Evolutionary conservation across 176 grass and related monocot genomes (phyloP).

Genomic region (Avena insularis): DNA sequence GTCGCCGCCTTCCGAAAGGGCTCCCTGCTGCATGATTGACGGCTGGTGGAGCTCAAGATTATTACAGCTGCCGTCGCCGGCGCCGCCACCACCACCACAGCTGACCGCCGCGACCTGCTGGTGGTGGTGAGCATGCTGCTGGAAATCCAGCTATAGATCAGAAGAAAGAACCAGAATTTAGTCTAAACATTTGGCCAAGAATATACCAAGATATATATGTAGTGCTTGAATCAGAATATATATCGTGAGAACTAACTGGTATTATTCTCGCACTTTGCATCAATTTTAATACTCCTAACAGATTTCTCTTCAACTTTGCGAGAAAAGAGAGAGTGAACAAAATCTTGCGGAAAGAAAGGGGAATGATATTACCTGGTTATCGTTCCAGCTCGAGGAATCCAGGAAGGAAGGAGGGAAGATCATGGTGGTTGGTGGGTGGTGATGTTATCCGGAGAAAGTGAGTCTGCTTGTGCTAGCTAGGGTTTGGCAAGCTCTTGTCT

Average conservation of each 20-base stretch:
- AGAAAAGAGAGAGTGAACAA: slow-evolving; percentile 59
- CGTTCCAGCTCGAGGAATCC: slow-evolving; percentile 86
- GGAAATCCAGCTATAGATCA: slow-evolving; percentile 31
- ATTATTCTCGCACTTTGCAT: slow-evolving; percentile 39
- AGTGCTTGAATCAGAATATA: slow-evolving; percentile 49
- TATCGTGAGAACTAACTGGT: slow-evolving; percentile 30
- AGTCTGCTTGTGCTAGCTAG: slow-evolving; percentile 31
- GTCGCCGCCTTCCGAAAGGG: slow-evolving; percentile 32
- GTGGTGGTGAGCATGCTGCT: slow-evolving; percentile 54
- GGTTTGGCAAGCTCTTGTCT: slow-evolving; percentile 39
- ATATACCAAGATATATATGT: slow-evolving; percentile 44
- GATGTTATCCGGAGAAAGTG: slow-evolving; percentile 29
- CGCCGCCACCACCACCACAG: not conserved
- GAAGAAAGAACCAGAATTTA: slow-evolving; percentile 12
- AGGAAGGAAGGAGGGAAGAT: slow-evolving; percentile 74
- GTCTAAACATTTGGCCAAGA: slow-evolving; percentile 3
- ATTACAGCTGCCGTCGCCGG: slow-evolving; percentile 27
- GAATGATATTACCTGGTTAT: slow-evolving; percentile 73
- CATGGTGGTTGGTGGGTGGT: slow-evolving; percentile 60
- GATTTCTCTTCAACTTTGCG: slow-evolving; percentile 45
- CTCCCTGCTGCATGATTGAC: slow-evolving; percentile 47
- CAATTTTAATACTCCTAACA: slow-evolving; percentile 34
- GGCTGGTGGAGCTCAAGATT: slow-evolving; percentile 52
- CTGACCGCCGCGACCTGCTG: slow-evolving; percentile 29
- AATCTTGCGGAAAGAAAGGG: slow-evolving; percentile 48